Base-by-base conservation (phyloP, 202 grass and related monocot species). In the Elaeis oleifera region DNA sequence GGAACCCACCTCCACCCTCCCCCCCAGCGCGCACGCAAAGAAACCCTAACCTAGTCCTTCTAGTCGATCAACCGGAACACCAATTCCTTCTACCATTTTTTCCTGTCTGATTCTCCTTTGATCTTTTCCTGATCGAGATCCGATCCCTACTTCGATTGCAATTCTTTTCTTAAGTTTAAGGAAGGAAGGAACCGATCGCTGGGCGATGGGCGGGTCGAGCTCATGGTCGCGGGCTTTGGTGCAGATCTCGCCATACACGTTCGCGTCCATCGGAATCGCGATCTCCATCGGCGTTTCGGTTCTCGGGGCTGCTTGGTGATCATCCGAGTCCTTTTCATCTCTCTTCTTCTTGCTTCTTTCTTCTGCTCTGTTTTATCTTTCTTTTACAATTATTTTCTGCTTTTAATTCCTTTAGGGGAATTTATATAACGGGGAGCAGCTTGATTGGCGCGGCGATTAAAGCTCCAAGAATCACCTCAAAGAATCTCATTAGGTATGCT, bases 341-440 rank as follows among this genome's bases (percentile, higher is more conserved):
- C 17, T 18, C 2, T 19, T 9, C 16, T 49, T 63, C 53, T 1
- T 16, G 5, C 23, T 21, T 23, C 18, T 54, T 23, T 56, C 7
- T 50, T 21, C 22, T 8, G 54, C 19, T 3, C 18, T 49, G 19
- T 3, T 44, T 44, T 44, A 20, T 72, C 23, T 70, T 56, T 3
- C 69, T 58, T 72, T 21, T 49, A 13, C 9, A 54, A 63, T 48
- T 52, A 49, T 22, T 77, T 72, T 44, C 36, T 3, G 36, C 36
- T 13, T 44, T 44, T 13, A 99, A 44, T 44, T 44, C 36, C 1
- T 44, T 44, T 8, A 44, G 94, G 94, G 94, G 88, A 51, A 99
- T 99, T 77, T 99, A 92, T 67, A 99, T 99, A 44, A 97, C 92
- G 16, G 92, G 92, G 61, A 97, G 92, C 72, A 97, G 92, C 60